A percentile compares a stretch with the other conserved stretches of the same genome.
phyloP scores from a whole-genome alignment of 345 rosid species.

The Salix suchowensis region DNA sequence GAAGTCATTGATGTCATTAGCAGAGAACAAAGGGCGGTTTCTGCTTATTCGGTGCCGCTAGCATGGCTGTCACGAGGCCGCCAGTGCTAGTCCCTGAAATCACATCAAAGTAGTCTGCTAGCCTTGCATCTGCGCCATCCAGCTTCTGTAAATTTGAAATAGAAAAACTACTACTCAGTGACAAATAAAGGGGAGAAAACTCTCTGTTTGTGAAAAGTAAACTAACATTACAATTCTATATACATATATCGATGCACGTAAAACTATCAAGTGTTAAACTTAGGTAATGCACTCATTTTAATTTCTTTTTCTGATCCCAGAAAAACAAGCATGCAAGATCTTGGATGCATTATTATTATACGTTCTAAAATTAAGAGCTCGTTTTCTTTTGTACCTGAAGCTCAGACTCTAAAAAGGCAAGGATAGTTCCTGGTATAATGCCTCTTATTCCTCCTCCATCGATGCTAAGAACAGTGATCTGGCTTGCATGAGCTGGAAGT shows the following conservation, averaged over 20 bases:
- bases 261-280: no score
- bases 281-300: no score
- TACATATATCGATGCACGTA: no score
- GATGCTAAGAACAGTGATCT: slow-evolving; percentile 26
- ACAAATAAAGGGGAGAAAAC: not conserved
- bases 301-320: no score
- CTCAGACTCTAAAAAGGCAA: slow-evolving; percentile 36
- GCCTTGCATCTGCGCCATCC: slow-evolving; percentile 61
- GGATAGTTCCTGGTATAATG: no score
- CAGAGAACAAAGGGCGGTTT: slow-evolving; percentile 65
- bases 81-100: slow-evolving; percentile 23
- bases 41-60: slow-evolving; percentile 46
- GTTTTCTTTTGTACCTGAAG: slow-evolving; percentile 46
- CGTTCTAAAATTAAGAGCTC: no score
- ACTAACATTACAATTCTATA: no score
- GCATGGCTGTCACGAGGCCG: slow-evolving; percentile 66
- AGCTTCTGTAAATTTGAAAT: slow-evolving; percentile 37
- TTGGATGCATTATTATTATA: no score
- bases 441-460: no score
- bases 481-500: slow-evolving; percentile 48
- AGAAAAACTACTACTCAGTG: not conserved
- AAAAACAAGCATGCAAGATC: no score
- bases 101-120: slow-evolving; percentile 23
- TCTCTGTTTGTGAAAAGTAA: no score
- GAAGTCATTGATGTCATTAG: slow-evolving; percentile 48